Evolutionary conservation across 1,284 basidiomycete genomes (phyloP), one percentile per base, ranked within the genome.

Genomic region (Pholiota adiposa): DNA sequence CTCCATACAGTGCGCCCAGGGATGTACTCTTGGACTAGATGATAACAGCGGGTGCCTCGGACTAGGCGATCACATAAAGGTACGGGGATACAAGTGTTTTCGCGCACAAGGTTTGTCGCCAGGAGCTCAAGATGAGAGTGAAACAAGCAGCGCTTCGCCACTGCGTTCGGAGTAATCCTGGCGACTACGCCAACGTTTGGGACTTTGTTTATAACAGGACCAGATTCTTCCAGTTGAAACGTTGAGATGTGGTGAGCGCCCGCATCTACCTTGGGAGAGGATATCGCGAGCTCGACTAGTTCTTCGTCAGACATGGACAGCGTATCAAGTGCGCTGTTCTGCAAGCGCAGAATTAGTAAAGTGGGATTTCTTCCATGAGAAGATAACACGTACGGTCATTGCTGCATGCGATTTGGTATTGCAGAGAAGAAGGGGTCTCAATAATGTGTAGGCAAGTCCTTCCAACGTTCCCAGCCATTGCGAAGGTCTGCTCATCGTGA

Each of bases 1-100:
- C 62, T 25, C 18, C 51, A 56, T 2, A 74, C 59, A 4, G 56
- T 60, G 4, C 4, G 38, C 23, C 60, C 60, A 23, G 44, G 29
- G n/a, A 62, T 36, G 40, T 54, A 58, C 11, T 62, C 44, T 29
- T 46, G 53, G 6, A 54, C 43, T 21, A 54, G 27, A 51, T 7
- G 3, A 14, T 16, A 19, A 18, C 12, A 9, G 3, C 2, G 7
- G n/a, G 18, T 4, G 7, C 40, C 4, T 5, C 8, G 16, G 16
- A 33, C 21, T 4, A 54, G 6, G 12, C 53, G 2, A 12, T 54
- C 29, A 38, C 41, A 44, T 6, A 44, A n/a, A 27, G 53, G 53
- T 1, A 21, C 18, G 11, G 53, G 53, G 25, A 54, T 54, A 9
- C 4, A 4, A 3, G 41, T 54, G 5, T 19, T 18, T 12, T 19